Evolutionary conservation across 1,139 yeast species (phyloP).

Genomic region (Pichia cactophila): DNA sequence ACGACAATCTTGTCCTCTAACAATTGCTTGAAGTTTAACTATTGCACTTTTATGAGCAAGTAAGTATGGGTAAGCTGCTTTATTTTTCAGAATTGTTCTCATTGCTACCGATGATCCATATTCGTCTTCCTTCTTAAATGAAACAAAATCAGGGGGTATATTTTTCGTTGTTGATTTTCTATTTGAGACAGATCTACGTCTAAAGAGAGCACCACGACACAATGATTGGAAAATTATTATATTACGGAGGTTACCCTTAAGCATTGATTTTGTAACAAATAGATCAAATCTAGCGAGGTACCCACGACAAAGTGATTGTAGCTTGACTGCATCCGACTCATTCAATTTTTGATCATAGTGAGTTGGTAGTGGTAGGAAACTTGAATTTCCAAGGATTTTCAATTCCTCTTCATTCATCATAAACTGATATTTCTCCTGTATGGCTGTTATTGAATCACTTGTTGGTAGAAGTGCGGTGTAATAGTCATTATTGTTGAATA

Average conservation of each 20-base stretch:
- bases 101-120: conserved; percentile 13
- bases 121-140: conserved; percentile 8
- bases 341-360: neutral
- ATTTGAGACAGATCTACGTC: conserved; percentile 18
- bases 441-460: conserved; percentile 13
- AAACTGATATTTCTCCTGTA: conserved; percentile 14
- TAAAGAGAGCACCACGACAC: conserved; percentile 25
- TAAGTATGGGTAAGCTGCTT: conserved; percentile 6
- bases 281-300: conserved; percentile 54
- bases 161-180: conserved; percentile 3
- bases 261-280: conserved; percentile 54
- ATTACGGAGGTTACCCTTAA: conserved; percentile 47
- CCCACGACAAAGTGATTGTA: conserved; percentile 63
- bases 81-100: conserved; percentile 18
- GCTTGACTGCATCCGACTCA: conserved; percentile 24
- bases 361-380: neutral
- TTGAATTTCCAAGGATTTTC: conserved; percentile 4
- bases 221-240: conserved; percentile 34
- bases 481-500: conserved; percentile 8
- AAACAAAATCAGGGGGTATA: neutral
- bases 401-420: conserved; percentile 13
- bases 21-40: conserved; percentile 18
- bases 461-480: conserved; percentile 6
- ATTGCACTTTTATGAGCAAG: conserved; percentile 16
- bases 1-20: conserved; percentile 27